phyloP scores from a whole-genome alignment of 257 asterid genomes.

The Plantago ovata region DNA sequence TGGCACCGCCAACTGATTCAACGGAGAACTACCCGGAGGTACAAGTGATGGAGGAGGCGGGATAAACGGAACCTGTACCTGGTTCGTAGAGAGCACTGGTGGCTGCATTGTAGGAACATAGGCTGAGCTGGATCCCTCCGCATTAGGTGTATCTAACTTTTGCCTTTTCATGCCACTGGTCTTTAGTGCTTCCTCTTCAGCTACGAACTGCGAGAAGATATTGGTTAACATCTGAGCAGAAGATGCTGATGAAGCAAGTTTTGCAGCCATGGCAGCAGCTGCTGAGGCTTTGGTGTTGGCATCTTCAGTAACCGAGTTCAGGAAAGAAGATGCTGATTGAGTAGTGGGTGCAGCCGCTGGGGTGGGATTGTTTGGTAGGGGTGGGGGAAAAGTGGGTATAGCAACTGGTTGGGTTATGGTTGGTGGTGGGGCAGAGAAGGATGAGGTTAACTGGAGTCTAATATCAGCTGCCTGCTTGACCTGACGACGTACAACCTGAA shows the following conservation, averaged over 20 bases:
- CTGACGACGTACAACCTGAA: conserved; percentile 67
- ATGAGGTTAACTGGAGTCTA: conserved; percentile 45
- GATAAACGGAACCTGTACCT: conserved; percentile 33
- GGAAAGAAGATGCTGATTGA: conserved; percentile 33
- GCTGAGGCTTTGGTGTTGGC: conserved; percentile 81
- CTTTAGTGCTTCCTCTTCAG: conserved; percentile 87
- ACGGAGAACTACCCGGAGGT: conserved; percentile 26
- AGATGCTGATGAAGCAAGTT: conserved; percentile 80
- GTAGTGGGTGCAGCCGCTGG: conserved; percentile 29
- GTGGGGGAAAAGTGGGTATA: conserved; percentile 36
- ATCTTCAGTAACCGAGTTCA: conserved; percentile 49
- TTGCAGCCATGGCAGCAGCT: conserved; percentile 94
- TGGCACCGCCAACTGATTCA: conserved; percentile 31
- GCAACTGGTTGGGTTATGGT: conserved; percentile 22
- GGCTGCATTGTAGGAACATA: conserved; percentile 40
- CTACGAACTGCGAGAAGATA: conserved; percentile 81
- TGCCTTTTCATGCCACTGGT: conserved; percentile 67
- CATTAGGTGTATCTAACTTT: conserved; percentile 51
- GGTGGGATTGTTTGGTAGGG: conserved; percentile 28
- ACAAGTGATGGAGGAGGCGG: conserved; percentile 45
- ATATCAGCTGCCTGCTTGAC: conserved; percentile 46
- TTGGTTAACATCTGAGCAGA: conserved; percentile 94
- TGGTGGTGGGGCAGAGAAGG: conserved; percentile 25
- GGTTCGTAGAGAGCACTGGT: conserved; percentile 34
- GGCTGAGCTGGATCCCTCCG: conserved; percentile 47